A percentile compares a stretch with the other conserved stretches of the same genome.
Conservation (phyloP, 164 flowering plant genomes). For the Piper betle region DNA sequence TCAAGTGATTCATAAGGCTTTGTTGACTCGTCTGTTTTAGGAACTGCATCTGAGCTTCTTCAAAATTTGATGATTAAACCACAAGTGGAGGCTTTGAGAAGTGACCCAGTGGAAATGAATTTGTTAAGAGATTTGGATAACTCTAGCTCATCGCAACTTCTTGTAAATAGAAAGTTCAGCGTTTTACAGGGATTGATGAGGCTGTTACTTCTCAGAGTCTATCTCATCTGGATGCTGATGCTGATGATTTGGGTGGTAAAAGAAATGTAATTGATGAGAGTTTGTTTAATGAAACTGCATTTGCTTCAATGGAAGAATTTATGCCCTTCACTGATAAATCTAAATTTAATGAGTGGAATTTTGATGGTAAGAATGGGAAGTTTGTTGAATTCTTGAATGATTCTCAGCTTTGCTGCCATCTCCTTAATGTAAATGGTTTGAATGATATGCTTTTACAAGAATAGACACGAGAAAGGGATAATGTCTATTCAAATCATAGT, state of each 20-base stretch:
- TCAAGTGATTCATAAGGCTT: no score
- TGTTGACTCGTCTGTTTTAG: no score
- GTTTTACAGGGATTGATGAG: constrained; percentile 15
- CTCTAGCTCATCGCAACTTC: no score
- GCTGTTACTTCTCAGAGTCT: no score
- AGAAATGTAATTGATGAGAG: not conserved
- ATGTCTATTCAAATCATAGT: not conserved
- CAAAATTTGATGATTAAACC: no score
- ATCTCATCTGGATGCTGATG: no score
- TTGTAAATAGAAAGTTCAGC: no score
- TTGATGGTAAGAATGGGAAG: constrained; percentile 7
- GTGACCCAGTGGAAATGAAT: no score
- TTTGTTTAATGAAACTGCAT: constrained; percentile 3
- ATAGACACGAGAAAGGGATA: not conserved
- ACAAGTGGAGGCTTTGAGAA: no score
- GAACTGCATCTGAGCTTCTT: no score
- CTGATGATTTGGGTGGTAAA: not conserved
- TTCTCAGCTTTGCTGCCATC: constrained; percentile 16
- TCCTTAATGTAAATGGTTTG: constrained; percentile 26
- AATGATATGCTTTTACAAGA: constrained; percentile 3
- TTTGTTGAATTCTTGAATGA: constrained; percentile 6
- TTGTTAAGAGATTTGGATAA: no score
- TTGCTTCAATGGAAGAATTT: constrained; percentile 6
- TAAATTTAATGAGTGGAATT: not conserved
- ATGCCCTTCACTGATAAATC: constrained; percentile 9